Conservation (phyloP, 73 alveolate species). For the Uronychia setigera region DNA sequence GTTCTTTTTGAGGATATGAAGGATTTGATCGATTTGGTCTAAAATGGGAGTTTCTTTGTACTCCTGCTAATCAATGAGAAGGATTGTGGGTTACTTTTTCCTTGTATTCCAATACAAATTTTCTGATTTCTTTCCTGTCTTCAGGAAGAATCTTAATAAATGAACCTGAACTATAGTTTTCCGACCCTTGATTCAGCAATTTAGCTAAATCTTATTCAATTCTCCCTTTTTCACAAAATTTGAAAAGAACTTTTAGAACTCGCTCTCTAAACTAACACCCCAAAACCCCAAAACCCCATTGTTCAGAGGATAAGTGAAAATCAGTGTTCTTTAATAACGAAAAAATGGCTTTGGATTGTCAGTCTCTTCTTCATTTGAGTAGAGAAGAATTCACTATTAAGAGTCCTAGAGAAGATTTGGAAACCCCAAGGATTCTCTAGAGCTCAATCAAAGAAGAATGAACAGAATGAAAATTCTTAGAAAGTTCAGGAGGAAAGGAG, state of each 20-base stretch:
- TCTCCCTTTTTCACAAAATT: constrained; percentile 43
- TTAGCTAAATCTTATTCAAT: constrained; percentile 44
- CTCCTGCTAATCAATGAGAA: background rate
- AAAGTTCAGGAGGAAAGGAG: too few relatives aligned
- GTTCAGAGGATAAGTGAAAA: too few relatives aligned
- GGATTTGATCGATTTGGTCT: constrained; percentile 19
- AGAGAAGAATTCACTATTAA: too few relatives aligned
- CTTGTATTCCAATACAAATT: background rate
- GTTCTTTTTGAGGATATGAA: constrained; percentile 6
- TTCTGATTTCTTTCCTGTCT: constrained; percentile 1
- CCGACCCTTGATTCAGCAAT: constrained; percentile 16
- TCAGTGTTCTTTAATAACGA: too few relatives aligned
- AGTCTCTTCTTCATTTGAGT: too few relatives aligned
- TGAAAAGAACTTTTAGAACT: constrained; percentile 25
- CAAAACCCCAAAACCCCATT: too few relatives aligned
- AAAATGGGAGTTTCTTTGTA: constrained; percentile 47
- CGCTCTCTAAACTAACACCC: constrained; percentile 4
- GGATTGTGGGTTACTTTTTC: background rate
- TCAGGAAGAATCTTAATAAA: background rate
- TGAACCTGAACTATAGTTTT: constrained; percentile 14
- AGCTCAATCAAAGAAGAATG: too few relatives aligned
- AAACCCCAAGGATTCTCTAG: too few relatives aligned
- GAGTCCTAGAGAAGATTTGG: too few relatives aligned
- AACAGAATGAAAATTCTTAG: too few relatives aligned
- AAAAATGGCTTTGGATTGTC: too few relatives aligned